Percentiles rank a stretch among this genome's conserved stretches.
Evolutionary conservation across 2,329 filamentous ascomycete species (phyloP).

Genomic region (Fusarium secorum): DNA sequence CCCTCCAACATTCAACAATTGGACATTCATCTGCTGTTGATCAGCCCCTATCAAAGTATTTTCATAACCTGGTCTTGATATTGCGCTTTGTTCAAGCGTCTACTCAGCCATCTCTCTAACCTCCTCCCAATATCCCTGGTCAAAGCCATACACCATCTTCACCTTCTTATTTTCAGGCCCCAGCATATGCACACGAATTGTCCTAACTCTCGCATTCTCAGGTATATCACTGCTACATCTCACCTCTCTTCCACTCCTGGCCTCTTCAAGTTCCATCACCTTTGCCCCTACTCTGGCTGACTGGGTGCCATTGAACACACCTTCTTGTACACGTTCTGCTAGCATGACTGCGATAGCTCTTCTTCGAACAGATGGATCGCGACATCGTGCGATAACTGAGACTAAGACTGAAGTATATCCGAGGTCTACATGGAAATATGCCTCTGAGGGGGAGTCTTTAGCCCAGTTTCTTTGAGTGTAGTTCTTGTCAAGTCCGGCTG

Average conservation of each 20-base stretch:
- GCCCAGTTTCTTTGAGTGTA: background rate
- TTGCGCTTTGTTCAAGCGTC: background rate
- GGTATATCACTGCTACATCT: slow-evolving; percentile 8
- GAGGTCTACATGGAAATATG: slow-evolving; percentile 21
- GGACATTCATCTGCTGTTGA: background rate
- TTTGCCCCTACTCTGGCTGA: slow-evolving; percentile 13
- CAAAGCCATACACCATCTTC: slow-evolving; percentile 18
- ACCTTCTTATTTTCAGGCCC: background rate
- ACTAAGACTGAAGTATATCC: slow-evolving; percentile 15
- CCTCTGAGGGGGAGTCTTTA: background rate
- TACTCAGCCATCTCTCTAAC: background rate
- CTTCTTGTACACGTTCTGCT: slow-evolving; percentile 13
- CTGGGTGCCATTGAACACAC: slow-evolving; percentile 1
- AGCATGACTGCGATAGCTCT: slow-evolving; percentile 14
- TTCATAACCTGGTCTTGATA: background rate
- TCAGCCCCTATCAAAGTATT: accelerated
- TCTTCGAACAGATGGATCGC: slow-evolving; percentile 9
- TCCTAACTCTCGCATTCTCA: background rate
- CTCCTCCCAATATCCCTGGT: slow-evolving; percentile 3
- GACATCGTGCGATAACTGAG: slow-evolving; percentile 16
- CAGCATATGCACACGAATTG: slow-evolving; percentile 1
- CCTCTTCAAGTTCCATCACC: slow-evolving; percentile 23
- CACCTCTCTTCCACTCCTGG: background rate
- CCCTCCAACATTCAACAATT: too few species aligned
- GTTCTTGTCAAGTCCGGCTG: background rate